Evolutionary conservation across 1,284 basidiomycete genomes (phyloP).

Genomic region (Leucoagaricus sp.): DNA sequence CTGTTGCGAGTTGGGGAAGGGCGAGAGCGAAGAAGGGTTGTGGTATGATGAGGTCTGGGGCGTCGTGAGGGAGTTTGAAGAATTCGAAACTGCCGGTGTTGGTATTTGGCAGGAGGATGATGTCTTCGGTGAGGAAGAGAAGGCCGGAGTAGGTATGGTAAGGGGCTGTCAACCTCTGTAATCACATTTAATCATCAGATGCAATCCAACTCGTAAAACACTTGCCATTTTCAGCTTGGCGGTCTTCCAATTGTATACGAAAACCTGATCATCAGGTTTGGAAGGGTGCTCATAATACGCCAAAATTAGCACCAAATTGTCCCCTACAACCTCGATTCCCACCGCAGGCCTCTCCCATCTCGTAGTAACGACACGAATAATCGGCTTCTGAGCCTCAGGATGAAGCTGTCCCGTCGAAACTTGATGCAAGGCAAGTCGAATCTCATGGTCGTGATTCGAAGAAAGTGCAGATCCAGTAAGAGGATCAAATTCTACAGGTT

Average conservation of each 20-base stretch:
- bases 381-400: slow-evolving; percentile 38
- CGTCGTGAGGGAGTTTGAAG: slow-evolving; percentile 33
- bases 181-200: background rate
- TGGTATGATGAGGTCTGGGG: slow-evolving; percentile 15
- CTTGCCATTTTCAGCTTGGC: slow-evolving; percentile 38
- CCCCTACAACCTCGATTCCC: slow-evolving; percentile 50
- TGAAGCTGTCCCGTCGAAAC: slow-evolving; percentile 44
- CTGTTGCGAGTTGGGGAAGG: slow-evolving; percentile 36
- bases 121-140: slow-evolving; percentile 40
- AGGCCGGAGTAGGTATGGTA: slow-evolving; percentile 39
- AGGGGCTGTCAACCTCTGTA: slow-evolving; percentile 27
- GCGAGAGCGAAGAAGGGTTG: slow-evolving; percentile 29
- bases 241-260: slow-evolving; percentile 45
- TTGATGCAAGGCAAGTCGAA: slow-evolving; percentile 37
- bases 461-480: too few relatives aligned
- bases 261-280: slow-evolving; percentile 32
- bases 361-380: slow-evolving; percentile 31
- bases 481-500: too few relatives aligned
- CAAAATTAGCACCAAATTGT: slow-evolving; percentile 44
- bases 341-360: slow-evolving; percentile 31
- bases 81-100: slow-evolving; percentile 37
- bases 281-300: slow-evolving; percentile 26
- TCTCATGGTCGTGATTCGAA: too few relatives aligned
- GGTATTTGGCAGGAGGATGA: slow-evolving; percentile 44
- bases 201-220: slow-evolving; percentile 7